A percentile compares a stretch with the other conserved stretches of the same genome.
phyloP scores from a whole-genome alignment of 768 basidiomycete genomes.

The Kwoniella dejecticola region DNA sequence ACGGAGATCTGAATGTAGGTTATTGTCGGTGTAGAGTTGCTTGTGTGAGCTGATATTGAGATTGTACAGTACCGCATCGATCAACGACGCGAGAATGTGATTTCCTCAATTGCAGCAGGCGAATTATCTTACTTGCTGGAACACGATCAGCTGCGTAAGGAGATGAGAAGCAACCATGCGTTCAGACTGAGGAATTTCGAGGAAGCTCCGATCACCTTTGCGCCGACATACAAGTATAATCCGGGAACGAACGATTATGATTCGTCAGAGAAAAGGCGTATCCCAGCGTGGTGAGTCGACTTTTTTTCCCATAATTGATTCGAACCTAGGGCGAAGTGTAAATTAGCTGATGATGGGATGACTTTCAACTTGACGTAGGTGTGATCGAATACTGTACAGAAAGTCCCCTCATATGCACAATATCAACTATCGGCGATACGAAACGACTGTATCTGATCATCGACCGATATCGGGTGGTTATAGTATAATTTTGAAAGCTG shows the following conservation, averaged over 20 bases:
- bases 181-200: conserved; percentile 81
- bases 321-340: too few species aligned
- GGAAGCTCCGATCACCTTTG: conserved; percentile 77
- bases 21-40: conserved; percentile 5
- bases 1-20: conserved; percentile 84
- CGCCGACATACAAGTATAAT: conserved; percentile 95
- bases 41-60: neutral
- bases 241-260: conserved; percentile 76
- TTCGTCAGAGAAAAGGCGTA: conserved; percentile 79
- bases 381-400: conserved; percentile 87
- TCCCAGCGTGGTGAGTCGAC: conserved; percentile 76
- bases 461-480: conserved; percentile 83
- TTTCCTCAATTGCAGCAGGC: conserved; percentile 68
- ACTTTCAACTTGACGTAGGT: conserved; percentile 53
- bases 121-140: conserved; percentile 67
- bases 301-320: too few species aligned
- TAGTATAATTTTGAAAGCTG: conserved; percentile 69
- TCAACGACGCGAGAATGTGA: conserved; percentile 78
- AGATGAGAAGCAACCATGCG: conserved; percentile 81
- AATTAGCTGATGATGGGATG: neutral
- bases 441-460: conserved; percentile 86
- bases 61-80: conserved; percentile 79
- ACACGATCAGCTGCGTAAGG: conserved; percentile 84
- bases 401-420: conserved; percentile 62
- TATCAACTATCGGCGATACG: conserved; percentile 77